A percentile compares a stretch with the other conserved stretches of the same genome.
Evolutionary conservation across 805 yeast species (phyloP).

Genomic region (Yarrowia bubula): DNA sequence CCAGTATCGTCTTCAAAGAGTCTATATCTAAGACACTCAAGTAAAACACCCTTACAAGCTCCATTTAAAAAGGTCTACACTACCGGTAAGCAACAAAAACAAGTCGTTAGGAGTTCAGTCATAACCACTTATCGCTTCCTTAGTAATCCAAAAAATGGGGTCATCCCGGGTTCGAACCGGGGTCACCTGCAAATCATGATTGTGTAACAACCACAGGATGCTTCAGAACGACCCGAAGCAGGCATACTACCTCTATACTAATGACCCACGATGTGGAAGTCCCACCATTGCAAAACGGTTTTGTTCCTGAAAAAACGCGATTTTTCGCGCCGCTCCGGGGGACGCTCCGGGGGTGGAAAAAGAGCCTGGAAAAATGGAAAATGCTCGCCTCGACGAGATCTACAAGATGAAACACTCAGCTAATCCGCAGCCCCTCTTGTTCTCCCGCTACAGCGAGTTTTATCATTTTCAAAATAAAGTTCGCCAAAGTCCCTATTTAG

Average conservation of each 20-base stretch:
- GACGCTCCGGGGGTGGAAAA: background rate
- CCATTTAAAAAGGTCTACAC: too few relatives aligned
- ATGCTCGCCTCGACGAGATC: background rate
- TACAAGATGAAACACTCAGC: background rate
- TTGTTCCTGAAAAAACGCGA: background rate
- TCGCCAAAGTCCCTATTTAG: background rate
- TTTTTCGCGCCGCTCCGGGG: background rate
- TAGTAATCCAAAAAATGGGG: conserved; percentile 33
- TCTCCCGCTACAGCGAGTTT: background rate
- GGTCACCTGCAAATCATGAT: conserved; percentile 39
- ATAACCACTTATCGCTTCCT: too few relatives aligned
- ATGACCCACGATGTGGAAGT: conserved; percentile 6
- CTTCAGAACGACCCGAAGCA: conserved; percentile 27
- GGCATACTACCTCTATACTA: conserved; percentile 28
- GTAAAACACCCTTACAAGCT: too few relatives aligned
- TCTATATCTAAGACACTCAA: too few relatives aligned
- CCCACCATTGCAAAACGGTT: background rate
- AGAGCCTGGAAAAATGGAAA: too few relatives aligned
- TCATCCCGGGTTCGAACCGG: conserved; percentile 43
- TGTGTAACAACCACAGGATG: conserved; percentile 21
- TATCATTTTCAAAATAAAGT: background rate
- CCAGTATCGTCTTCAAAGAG: too few relatives aligned
- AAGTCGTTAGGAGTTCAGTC: too few relatives aligned
- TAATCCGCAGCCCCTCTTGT: too few relatives aligned
- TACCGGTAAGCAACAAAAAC: background rate